Evolutionary conservation across 2,329 filamentous ascomycete species (phyloP).

Genomic region (Passalora sequoiae): DNA sequence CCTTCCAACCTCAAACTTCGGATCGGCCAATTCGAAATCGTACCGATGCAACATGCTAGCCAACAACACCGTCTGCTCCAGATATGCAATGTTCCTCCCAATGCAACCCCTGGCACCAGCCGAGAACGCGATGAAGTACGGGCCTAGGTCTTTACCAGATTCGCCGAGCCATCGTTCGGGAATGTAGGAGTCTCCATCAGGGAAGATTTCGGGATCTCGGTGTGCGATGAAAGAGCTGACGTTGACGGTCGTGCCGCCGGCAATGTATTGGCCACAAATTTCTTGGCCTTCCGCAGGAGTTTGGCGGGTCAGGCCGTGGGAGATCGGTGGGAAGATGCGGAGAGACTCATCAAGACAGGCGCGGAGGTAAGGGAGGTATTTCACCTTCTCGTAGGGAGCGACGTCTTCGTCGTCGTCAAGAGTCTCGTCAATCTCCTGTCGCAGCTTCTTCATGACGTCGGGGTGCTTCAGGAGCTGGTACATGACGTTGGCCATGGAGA

Average conservation of each 20-base stretch:
- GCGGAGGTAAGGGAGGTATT: slow-evolving; percentile 22
- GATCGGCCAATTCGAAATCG: slow-evolving; percentile 35
- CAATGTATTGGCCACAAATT: slow-evolving; percentile 14
- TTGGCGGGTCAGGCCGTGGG: slow-evolving; percentile 16
- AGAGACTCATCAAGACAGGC: slow-evolving; percentile 19
- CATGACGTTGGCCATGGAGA: slow-evolving; percentile 37
- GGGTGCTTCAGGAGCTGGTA: slow-evolving; percentile 34
- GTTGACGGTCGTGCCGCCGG: slow-evolving; percentile 17
- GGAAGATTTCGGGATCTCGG: slow-evolving; percentile 33
- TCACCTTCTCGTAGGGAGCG: slow-evolving; percentile 22
- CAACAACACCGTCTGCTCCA: slow-evolving; percentile 28
- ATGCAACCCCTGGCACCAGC: slow-evolving; percentile 35
- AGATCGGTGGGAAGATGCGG: slow-evolving; percentile 18
- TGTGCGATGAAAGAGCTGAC: slow-evolving; percentile 18
- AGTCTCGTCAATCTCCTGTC: slow-evolving; percentile 26
- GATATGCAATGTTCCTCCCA: slow-evolving; percentile 30
- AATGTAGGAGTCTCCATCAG: slow-evolving; percentile 15
- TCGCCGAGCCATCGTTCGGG: slow-evolving; percentile 23
- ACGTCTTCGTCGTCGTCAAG: slow-evolving; percentile 46
- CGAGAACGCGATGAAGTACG: slow-evolving; percentile 30
- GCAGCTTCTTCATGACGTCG: slow-evolving; percentile 34
- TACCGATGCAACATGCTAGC: slow-evolving; percentile 35
- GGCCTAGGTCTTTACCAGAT: slow-evolving; percentile 14
- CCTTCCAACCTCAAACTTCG: slow-evolving; percentile 34
- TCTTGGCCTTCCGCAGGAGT: slow-evolving; percentile 17